Percentiles rank a stretch among this genome's conserved stretches.
phyloP scores from a whole-genome alignment of 169 alveolate species.

The Plasmodium malariae region DNA sequence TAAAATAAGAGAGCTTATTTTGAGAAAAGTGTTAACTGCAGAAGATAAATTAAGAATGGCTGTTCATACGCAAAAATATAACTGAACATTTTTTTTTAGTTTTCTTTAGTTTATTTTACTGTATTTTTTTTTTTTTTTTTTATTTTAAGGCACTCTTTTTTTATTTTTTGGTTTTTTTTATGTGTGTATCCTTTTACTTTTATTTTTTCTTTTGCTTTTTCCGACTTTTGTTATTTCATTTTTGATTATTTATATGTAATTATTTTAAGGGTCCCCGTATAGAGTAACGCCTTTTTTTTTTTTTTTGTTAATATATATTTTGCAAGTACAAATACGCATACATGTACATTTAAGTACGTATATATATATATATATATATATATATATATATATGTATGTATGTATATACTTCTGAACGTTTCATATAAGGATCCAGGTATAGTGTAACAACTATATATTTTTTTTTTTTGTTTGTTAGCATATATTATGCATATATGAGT shows the following conservation, averaged over 20 bases:
- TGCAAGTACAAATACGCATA: background rate
- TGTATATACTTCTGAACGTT: no score
- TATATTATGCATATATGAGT: no score
- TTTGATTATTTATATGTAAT: no score
- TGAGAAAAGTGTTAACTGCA: conserved; percentile 80
- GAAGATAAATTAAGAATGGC: conserved; percentile 78
- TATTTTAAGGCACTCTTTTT: background rate
- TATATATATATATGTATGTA: conserved; percentile 1
- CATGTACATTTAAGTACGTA: no score
- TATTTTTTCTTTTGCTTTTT: no score
- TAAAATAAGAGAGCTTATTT: conserved; percentile 86
- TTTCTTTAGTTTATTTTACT: background rate
- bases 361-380: background rate
- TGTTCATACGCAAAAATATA: conserved; percentile 35
- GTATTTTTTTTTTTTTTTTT: background rate
- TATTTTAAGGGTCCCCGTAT: no score
- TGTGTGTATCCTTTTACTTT: no score
- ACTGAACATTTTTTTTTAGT: background rate
- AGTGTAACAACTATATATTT: no score
- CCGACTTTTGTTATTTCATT: no score
- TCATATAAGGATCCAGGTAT: no score
- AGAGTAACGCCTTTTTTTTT: no score
- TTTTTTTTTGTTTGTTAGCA: no score
- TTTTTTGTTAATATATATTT: background rate
- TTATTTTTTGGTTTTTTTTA: background rate